A percentile compares a stretch with the other conserved stretches of the same genome.
These are phyloP conservation scores for Prunus salicina DNA, from an alignment of 306 rosid species.

Conservation along the genomic window DNA sequence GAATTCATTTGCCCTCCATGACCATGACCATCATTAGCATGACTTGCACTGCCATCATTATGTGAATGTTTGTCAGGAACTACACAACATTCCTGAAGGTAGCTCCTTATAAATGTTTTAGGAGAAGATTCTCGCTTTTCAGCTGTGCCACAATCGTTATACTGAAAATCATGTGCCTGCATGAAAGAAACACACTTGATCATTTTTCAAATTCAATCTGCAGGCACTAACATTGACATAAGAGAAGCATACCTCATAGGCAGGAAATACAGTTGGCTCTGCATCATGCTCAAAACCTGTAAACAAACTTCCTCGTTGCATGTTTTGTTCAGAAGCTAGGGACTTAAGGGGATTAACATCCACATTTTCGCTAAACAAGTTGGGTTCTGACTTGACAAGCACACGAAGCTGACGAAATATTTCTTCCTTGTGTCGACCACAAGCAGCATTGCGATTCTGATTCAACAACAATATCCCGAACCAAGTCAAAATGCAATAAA, in stretches of 20 bases:
- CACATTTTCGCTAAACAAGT: constrained; percentile 16
- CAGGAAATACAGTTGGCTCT: constrained; percentile 40
- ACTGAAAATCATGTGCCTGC: constrained; percentile 36
- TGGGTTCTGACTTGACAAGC: constrained; percentile 58
- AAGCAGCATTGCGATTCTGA: constrained; percentile 81
- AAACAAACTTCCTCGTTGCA: constrained; percentile 24
- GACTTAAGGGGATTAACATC: constrained; percentile 12
- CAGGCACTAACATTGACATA: constrained; percentile 8
- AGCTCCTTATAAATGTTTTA: constrained; percentile 22
- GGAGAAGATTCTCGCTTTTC: constrained; percentile 40
- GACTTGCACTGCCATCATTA: constrained; percentile 26
- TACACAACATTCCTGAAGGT: constrained; percentile 32
- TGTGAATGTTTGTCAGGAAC: constrained; percentile 35
- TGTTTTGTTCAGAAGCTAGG: constrained; percentile 30
- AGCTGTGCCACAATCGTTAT: constrained; percentile 30
- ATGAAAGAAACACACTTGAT: background rate
- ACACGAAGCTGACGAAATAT: constrained; percentile 70
- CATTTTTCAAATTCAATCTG: background rate
- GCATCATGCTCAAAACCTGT: constrained; percentile 31
- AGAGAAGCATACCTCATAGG: constrained; percentile 44
- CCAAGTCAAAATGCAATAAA: constrained; percentile 33
- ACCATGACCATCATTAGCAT: constrained; percentile 24
- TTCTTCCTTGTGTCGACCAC: constrained; percentile 75
- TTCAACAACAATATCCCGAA: constrained; percentile 47
- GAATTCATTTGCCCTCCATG: constrained; percentile 24